Evolutionary conservation across 331 rosid species (phyloP).

Genomic region (Cucumis variabilis): DNA sequence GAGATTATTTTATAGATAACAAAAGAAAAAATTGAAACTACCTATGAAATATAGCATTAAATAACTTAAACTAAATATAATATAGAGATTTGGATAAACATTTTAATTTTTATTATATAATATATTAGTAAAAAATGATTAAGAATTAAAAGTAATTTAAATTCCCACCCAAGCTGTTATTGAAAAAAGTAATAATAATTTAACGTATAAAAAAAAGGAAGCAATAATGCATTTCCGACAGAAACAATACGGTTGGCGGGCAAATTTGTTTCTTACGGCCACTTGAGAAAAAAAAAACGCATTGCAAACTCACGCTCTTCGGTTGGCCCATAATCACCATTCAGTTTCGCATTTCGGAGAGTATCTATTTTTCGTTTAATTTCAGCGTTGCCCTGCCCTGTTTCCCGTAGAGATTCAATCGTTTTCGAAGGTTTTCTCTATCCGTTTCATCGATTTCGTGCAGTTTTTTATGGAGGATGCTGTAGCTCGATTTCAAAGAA

Average conservation of each 20-base stretch:
- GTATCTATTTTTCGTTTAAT: not conserved
- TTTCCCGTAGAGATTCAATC: not conserved
- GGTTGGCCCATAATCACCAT: not conserved
- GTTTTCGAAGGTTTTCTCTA: not conserved
- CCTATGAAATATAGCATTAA: too few relatives aligned
- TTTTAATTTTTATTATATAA: too few relatives aligned
- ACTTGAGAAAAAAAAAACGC: not conserved
- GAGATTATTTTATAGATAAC: too few relatives aligned
- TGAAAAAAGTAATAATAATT: not conserved
- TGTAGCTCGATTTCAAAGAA: slow-evolving; percentile 12
- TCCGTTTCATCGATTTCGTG: not conserved
- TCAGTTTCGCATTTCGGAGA: not conserved
- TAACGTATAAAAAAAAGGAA: too few relatives aligned
- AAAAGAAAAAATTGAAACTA: too few relatives aligned
- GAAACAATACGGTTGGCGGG: slow-evolving; percentile 1
- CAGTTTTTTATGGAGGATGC: slow-evolving; percentile 27
- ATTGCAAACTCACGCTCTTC: slow-evolving; percentile 3
- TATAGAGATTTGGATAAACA: too few relatives aligned
- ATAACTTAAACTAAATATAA: too few relatives aligned
- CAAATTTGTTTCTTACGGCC: slow-evolving; percentile 11
- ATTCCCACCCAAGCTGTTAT: too few relatives aligned
- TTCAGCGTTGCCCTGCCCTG: not conserved
- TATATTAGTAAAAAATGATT: too few relatives aligned
- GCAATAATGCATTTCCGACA: not conserved
- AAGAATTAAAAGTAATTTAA: too few relatives aligned